Base-by-base conservation (phyloP, 495 filamentous ascomycete genomes). In the Aspergillus sclerotiicarbonarius region DNA sequence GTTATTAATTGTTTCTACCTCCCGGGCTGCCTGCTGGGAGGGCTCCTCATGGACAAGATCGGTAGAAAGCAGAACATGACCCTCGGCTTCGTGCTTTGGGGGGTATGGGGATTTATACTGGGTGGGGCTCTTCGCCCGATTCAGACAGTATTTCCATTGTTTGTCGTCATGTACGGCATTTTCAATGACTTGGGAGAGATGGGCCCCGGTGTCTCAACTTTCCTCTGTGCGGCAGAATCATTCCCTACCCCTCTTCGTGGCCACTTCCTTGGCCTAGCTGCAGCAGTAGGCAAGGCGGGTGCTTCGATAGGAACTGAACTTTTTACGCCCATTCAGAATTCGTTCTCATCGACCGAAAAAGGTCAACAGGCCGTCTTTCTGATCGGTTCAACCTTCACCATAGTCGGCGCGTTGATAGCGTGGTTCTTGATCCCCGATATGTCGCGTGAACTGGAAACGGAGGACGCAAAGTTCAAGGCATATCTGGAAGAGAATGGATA, bases 171-270 rank as follows among this genome's bases (percentile, higher is more conserved):
- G 48, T 82, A 82, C 57, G 79, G 78, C 7, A 72, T 82, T 43
- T 81, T 82, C 62, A 67, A 76, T 31, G 67, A 72, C 0, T 65
- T 80, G 1, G 73, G 76, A 3, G 75, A 79, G 51, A 75, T 80
- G 68, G 79, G 80, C 0, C 80, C 80, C 3, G 80, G 77, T 0
- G 77, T 75, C 13, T 67, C 73, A 3, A 78, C 70, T 16, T 78
- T 80, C 54, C 67, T 78, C 21, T 76, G 69, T 35, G 69, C 70
- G 5, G 69, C 74, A 0, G 78, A 83, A 45, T 78, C 73, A 0
- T 82, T 83, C 56, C 78, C 79, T 1, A 83, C 79, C 0, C 74
- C 79, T 1, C 60, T 82, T 0, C 74, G 80, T 9, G 79, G 80
- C 4, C 76, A 81, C 47, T 80, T 76, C 46, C 64, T 80, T 3